These are phyloP conservation scores for Urostyla sp. DNA, from an alignment of 73 alveolate genomes.

Conservation along the genomic window DNA sequence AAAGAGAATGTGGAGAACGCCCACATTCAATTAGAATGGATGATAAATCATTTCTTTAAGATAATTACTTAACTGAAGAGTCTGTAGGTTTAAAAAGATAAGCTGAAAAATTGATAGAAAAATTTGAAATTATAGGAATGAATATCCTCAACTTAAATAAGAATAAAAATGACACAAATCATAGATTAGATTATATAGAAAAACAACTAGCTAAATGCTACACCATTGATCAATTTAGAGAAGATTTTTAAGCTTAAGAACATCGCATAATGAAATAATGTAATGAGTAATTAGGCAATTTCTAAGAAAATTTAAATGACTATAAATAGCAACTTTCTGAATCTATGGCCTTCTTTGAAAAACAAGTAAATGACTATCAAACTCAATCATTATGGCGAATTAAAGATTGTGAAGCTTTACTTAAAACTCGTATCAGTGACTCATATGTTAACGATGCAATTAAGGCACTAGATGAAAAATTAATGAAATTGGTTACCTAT, in stretches of 20 bases:
- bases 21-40: conserved; percentile 67
- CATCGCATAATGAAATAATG: background rate
- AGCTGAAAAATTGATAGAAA: conserved; percentile 61
- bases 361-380: conserved; percentile 44
- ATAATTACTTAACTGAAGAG: conserved; percentile 20
- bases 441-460: conserved; percentile 53
- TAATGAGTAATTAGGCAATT: conserved; percentile 16
- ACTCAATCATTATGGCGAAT: conserved; percentile 65
- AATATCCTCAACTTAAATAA: conserved; percentile 17
- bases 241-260: conserved; percentile 7
- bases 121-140: conserved; percentile 63
- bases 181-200: conserved; percentile 40
- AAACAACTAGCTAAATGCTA: conserved; percentile 13
- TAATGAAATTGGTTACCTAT: conserved; percentile 17
- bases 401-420: conserved; percentile 64
- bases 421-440: conserved; percentile 49
- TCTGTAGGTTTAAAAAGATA: background rate
- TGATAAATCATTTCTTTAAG: conserved; percentile 22
- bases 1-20: conserved; percentile 74
- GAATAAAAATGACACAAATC: background rate
- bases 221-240: conserved; percentile 48
- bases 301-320: conserved; percentile 20
- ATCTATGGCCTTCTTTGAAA: conserved; percentile 16
- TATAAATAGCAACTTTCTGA: conserved; percentile 6
- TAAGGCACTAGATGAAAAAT: conserved; percentile 55